Evolutionary conservation across 495 filamentous ascomycete genomes (phyloP).

Genomic region (Astrocystis sublimbata): DNA sequence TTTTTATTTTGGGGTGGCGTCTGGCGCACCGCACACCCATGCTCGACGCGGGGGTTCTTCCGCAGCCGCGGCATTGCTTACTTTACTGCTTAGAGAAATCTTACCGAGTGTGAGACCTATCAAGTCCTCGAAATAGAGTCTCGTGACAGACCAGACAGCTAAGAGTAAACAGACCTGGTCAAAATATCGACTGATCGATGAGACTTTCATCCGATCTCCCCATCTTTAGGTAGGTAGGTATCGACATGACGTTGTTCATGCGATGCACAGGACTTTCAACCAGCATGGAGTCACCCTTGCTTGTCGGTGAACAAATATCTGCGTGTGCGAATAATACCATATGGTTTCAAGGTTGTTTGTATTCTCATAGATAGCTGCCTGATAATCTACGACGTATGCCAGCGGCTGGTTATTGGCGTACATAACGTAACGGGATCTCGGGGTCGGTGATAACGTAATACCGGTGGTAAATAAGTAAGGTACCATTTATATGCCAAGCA

Average conservation of each 20-base stretch:
- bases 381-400: background rate
- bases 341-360: constrained; percentile 7
- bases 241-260: too few species aligned
- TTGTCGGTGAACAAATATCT: constrained; percentile 1
- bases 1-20: too few species aligned
- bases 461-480: too few species aligned
- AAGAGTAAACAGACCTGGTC: too few species aligned
- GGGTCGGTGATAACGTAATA: too few species aligned
- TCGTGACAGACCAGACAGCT: constrained; percentile 11
- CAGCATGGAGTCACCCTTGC: constrained; percentile 1
- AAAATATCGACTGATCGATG: constrained; percentile 5
- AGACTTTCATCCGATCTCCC: too few species aligned
- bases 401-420: too few species aligned
- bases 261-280: background rate
- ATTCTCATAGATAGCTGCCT: too few species aligned
- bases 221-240: too few species aligned
- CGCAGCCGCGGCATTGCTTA: background rate
- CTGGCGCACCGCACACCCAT: background rate
- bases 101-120: constrained; percentile 8
- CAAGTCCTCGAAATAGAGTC: constrained; percentile 4
- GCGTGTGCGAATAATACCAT: background rate
- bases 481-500: too few species aligned
- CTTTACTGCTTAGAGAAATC: background rate
- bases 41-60: background rate
- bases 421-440: too few species aligned